Base-by-base conservation (phyloP, 179 eudicot genomes). In the Beta lomatogona region DNA sequence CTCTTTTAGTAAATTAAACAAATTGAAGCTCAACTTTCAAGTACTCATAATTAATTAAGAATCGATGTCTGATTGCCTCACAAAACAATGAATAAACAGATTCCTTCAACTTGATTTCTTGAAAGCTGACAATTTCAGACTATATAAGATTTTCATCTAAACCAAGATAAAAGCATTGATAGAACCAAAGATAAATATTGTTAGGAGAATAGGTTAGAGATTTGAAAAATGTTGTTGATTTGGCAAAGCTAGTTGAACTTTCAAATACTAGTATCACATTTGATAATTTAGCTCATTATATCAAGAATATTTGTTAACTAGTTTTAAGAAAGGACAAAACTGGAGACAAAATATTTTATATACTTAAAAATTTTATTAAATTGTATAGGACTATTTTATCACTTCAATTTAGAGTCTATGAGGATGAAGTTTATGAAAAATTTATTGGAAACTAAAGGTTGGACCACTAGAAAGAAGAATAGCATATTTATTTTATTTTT, bases 81-180 rank as follows among this genome's bases (percentile, higher is more conserved):
- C 21, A 2, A 52, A 73, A 25, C 11, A 28, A 73, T 73, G 4
- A 52, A 36, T 73, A 25, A 52, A 73, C 28, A 54, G 77, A 73
- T 73, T 54, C 77, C 77, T 21, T 73, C 64, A 31, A 55, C 48
- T 55, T 73, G 64, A 73, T 73, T 54, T 55, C 48, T 73, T 25
- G 63, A 55, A 22, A 25, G 77, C 77, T 55, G 77, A 73, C 77
- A 54, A 54, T 55, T 73, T 73, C 77, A 54, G 77, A 54, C 18
- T 5, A n/a, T 44, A 70, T 73, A 55, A 28, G 41, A 48, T 72
- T 72, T 72, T 72, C 55, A 48, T 50, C 58, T 50, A 50, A 72
- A 12, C 41, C 59, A 72, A 18, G 59, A 72, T 41, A 50, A 72
- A 48, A 9, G 18, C 19, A 69, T 50, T 72, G 16, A 71, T 21